Evolutionary conservation across 2,329 filamentous ascomycete species (phyloP).

Genomic region (Fusarium sarcochroum): DNA sequence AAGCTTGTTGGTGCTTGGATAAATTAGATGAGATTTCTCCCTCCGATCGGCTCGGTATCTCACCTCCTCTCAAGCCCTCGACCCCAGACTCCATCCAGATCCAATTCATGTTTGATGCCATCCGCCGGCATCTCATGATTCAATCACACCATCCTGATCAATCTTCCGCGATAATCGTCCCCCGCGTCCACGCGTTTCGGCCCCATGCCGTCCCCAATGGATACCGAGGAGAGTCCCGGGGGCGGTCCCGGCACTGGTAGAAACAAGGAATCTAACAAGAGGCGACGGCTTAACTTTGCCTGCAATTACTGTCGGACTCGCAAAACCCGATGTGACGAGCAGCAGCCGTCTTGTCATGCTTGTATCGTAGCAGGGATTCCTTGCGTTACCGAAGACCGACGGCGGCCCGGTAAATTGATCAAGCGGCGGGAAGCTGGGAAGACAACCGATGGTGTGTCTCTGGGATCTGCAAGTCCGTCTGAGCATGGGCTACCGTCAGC

Average conservation of each 20-base stretch:
- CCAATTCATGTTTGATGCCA: too few species aligned
- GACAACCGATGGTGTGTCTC: background rate
- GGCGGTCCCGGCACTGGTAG: constrained; percentile 1
- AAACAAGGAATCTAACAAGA: constrained; percentile 1
- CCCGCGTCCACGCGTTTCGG: constrained; percentile 13
- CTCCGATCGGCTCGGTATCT: constrained; percentile 31
- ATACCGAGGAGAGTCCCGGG: constrained; percentile 18
- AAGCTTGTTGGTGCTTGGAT: background rate
- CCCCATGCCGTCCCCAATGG: constrained; percentile 23
- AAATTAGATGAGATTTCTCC: background rate
- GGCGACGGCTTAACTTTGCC: constrained; percentile 23
- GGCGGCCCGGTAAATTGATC: constrained; percentile 7
- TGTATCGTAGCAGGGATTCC: background rate
- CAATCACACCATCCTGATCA: background rate
- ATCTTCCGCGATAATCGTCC: background rate
- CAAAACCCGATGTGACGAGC: constrained; percentile 16
- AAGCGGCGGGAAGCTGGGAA: constrained; percentile 18
- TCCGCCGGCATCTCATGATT: background rate
- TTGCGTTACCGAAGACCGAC: constrained; percentile 16
- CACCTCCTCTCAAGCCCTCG: background rate
- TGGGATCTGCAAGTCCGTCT: background rate
- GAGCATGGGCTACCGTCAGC: background rate
- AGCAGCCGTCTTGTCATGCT: constrained; percentile 10
- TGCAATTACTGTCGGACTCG: constrained; percentile 24
- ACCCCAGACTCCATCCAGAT: background rate